These are phyloP conservation scores for Lablab purpureus DNA, from an alignment of 306 rosid species.

Conservation along the genomic window DNA sequence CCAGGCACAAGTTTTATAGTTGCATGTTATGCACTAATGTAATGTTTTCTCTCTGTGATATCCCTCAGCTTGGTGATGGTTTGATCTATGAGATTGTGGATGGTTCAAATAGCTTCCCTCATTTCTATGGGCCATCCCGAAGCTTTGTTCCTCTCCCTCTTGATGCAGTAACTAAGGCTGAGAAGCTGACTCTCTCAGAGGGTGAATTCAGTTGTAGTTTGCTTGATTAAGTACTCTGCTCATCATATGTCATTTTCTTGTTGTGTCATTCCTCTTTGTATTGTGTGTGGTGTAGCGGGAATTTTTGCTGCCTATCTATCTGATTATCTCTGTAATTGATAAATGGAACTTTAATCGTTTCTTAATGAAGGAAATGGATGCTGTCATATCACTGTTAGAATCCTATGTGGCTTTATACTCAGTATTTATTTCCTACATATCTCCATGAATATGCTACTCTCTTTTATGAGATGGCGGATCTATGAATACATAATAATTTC, in stretches of 20 bases:
- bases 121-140: conserved; percentile 84
- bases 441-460: conserved; percentile 1
- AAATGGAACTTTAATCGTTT: conserved; percentile 24
- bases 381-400: not conserved
- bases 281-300: not conserved
- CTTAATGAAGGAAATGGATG: conserved; percentile 26
- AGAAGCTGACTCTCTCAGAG: conserved; percentile 64
- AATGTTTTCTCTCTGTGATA: conserved; percentile 17
- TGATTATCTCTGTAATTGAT: conserved; percentile 12
- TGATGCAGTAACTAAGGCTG: conserved; percentile 70
- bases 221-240: conserved; percentile 50
- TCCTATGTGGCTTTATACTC: not conserved
- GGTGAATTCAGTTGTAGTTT: conserved; percentile 74
- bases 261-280: conserved; percentile 16
- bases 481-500: too few species aligned
- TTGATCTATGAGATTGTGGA: conserved; percentile 81
- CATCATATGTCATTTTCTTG: conserved; percentile 9
- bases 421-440: not conserved
- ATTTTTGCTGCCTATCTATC: not conserved
- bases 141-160: conserved; percentile 76
- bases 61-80: conserved; percentile 81
- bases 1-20: not conserved
- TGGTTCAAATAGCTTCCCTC: conserved; percentile 79
- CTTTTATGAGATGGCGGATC: not conserved
- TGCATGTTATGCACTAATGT: not conserved